Percentiles rank a stretch among this genome's conserved stretches.
phyloP scores from a whole-genome alignment of 768 basidiomycete genomes.

The Gymnopilus dilepis region DNA sequence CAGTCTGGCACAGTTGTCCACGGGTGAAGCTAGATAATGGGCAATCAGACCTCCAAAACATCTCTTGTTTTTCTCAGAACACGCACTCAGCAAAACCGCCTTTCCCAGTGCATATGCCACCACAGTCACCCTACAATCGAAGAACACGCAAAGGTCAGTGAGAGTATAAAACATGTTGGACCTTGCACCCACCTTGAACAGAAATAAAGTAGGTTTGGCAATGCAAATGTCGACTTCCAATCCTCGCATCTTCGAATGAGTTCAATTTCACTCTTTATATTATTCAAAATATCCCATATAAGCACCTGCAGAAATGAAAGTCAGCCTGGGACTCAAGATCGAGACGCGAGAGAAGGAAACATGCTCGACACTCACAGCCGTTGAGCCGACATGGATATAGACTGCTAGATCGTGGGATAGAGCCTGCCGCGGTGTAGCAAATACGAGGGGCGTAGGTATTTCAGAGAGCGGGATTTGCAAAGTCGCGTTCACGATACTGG shows the following conservation, averaged over 20 bases:
- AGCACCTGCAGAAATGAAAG: constrained; percentile 9
- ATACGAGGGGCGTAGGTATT: constrained; percentile 8
- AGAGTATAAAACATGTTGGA: neutral
- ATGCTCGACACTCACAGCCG: constrained; percentile 1
- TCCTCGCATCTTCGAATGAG: neutral
- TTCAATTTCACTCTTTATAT: constrained; percentile 11
- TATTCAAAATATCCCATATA: constrained; percentile 19
- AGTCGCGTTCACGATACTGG: constrained; percentile 15
- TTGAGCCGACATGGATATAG: constrained; percentile 16
- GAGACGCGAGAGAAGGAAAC: neutral
- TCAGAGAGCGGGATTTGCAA: constrained; percentile 8
- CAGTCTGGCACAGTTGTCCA: constrained; percentile 11
- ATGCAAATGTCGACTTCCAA: neutral
- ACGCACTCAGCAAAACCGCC: constrained; percentile 14
- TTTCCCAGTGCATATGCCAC: constrained; percentile 16
- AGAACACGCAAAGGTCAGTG: neutral
- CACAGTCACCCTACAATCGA: constrained; percentile 5
- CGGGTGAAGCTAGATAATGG: constrained; percentile 1
- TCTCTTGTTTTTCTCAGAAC: too few species aligned
- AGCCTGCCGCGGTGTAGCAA: constrained; percentile 6
- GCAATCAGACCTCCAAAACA: neutral
- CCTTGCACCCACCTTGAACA: constrained; percentile 8
- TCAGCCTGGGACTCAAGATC: neutral
- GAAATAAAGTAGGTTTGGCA: constrained; percentile 14
- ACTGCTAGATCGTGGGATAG: constrained; percentile 1